A percentile compares a stretch with the other conserved stretches of the same genome.
phyloP scores from a whole-genome alignment of 306 rosid genomes.

The Cotoneaster glaucophyllus region DNA sequence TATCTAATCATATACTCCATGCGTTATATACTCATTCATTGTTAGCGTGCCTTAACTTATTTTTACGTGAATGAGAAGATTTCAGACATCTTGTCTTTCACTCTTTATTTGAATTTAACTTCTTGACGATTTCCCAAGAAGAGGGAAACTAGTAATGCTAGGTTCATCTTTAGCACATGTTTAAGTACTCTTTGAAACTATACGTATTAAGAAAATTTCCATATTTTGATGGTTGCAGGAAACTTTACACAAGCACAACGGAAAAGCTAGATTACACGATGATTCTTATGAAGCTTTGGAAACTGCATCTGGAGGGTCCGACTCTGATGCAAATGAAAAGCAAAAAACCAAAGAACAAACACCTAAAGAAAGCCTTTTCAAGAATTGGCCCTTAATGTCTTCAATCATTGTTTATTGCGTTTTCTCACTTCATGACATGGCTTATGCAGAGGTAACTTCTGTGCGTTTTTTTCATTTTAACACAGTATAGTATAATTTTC shows the following conservation, averaged over 20 bases:
- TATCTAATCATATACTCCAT: neutral
- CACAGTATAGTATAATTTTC: neutral
- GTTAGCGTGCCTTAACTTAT: neutral
- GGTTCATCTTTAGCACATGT: neutral
- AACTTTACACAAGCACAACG: slow-evolving; percentile 60
- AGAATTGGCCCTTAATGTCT: slow-evolving; percentile 90
- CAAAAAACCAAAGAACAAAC: slow-evolving; percentile 8
- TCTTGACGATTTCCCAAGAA: neutral
- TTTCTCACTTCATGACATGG: slow-evolving; percentile 75
- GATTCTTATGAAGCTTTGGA: slow-evolving; percentile 37
- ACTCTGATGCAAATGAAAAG: neutral
- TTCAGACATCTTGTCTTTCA: no score
- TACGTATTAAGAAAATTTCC: neutral
- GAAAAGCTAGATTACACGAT: slow-evolving; percentile 12
- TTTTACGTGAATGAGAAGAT: no score
- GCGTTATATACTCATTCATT: neutral
- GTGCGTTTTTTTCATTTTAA: neutral
- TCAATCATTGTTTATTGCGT: slow-evolving; percentile 51
- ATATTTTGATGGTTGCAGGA: slow-evolving; percentile 42
- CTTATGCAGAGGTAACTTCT: slow-evolving; percentile 63
- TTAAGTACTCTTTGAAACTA: neutral
- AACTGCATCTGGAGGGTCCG: slow-evolving; percentile 20
- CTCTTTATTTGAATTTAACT: neutral
- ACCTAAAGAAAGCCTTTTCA: slow-evolving; percentile 44
- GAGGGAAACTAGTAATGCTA: neutral